Conservation (phyloP, 305 asterid genomes). For the Stenogyne calaminthoides region DNA sequence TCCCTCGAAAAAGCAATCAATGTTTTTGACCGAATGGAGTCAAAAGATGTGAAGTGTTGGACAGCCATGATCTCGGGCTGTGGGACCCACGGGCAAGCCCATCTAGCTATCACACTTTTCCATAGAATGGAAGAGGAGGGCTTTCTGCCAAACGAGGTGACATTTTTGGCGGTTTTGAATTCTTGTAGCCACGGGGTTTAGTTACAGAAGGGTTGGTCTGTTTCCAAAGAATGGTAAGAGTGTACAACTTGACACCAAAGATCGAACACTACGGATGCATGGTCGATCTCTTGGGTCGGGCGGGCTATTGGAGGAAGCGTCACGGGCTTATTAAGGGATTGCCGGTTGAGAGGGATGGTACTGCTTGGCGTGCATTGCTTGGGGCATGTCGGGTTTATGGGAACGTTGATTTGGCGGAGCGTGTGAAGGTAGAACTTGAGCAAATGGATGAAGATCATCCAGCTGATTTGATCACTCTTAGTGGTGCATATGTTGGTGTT, state of each 20-base stretch:
- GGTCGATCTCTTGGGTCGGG: constrained; percentile 65
- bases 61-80: constrained; percentile 62
- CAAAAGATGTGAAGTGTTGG: constrained; percentile 63
- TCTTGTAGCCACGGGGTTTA: constrained; percentile 75
- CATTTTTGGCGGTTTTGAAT: constrained; percentile 58
- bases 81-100: constrained; percentile 57
- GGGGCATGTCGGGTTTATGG: constrained; percentile 70
- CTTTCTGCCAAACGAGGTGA: constrained; percentile 58
- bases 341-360: constrained; percentile 51
- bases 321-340: constrained; percentile 47
- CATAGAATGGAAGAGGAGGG: constrained; percentile 57
- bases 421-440: constrained; percentile 47
- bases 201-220: constrained; percentile 50
- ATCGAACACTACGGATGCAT: constrained; percentile 75
- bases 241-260: constrained; percentile 47
- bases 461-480: constrained; percentile 46
- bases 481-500: constrained; percentile 47
- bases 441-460: constrained; percentile 47
- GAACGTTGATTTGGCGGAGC: constrained; percentile 49
- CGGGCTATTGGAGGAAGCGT: constrained; percentile 62
- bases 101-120: constrained; percentile 44
- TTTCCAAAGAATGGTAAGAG: constrained; percentile 55
- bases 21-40: constrained; percentile 42
- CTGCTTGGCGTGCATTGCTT: constrained; percentile 69
- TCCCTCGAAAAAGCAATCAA: constrained; percentile 51